Base-by-base conservation (phyloP, 305 asterid species). In the Fraxinus ornus region DNA sequence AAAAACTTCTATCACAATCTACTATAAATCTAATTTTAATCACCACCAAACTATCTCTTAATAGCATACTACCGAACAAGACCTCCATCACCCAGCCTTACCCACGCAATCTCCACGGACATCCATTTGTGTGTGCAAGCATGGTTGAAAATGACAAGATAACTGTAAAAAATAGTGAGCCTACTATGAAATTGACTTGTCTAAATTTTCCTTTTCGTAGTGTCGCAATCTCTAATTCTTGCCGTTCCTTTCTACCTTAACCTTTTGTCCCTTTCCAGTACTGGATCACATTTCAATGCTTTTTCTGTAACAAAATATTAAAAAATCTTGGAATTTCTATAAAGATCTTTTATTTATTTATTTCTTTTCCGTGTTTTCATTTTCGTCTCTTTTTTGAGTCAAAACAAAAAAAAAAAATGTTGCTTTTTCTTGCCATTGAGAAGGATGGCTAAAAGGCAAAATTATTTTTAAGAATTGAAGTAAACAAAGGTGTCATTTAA, bases 171-270 rank as follows among this genome's bases (percentile, higher is more conserved):
- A 49, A 15, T 49, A 49, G 21, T 4, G 21, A 49, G 0, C 60
- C 21, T 49, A 13, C 19, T 13, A 36, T 13, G 89, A 86, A 37
- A 22, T 8, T 76, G 87, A 86, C 87, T 76, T 70, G 30, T 81
- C 87, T 79, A 81, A 52, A 79, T 81, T 79, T 52, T 19, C 68
- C 41, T n/a, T 15, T 66, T 28, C 7, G 33, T 13, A 57, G 3
- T 3, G 87, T 84, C 84, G 30, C 55, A 84, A 77, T 83, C 82
- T n/a, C 2, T 8, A 44, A 30, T 37, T 64, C 62, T 78, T 70
- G 37, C 21, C 17, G 72, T 49, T 30, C 17, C 47, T 44, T 1
- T 33, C 26, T 78, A 47, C 78, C 55, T 75, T 81, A 8, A 77
- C 83, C 81, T 74, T 79, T 84, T 86, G 86, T 72, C 79, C 55